phyloP scores from a whole-genome alignment of 768 basidiomycete species.

The Cubamyces sp. region DNA sequence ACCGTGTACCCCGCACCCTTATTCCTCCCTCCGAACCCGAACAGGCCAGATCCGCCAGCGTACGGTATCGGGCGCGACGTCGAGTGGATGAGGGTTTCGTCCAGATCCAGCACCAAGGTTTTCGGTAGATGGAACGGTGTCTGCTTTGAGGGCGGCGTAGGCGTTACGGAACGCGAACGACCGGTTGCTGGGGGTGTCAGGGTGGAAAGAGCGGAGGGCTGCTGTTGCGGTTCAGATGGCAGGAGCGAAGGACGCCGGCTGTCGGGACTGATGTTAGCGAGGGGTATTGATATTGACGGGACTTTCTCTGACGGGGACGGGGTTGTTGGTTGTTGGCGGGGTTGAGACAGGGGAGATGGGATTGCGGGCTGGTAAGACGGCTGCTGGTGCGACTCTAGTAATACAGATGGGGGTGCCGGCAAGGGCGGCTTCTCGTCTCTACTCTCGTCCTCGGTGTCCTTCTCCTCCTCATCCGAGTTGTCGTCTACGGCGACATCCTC shows the following conservation, averaged over 20 bases:
- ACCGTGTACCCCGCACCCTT: slow-evolving; percentile 84
- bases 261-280: slow-evolving; percentile 1
- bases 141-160: slow-evolving; percentile 50
- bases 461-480: slow-evolving; percentile 37
- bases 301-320: slow-evolving; percentile 32
- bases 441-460: slow-evolving; percentile 41
- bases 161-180: slow-evolving; percentile 23
- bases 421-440: slow-evolving; percentile 34
- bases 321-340: slow-evolving; percentile 26
- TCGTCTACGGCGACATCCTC: slow-evolving; percentile 36
- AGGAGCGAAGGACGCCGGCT: slow-evolving; percentile 12
- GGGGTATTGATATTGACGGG: slow-evolving; percentile 15
- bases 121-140: slow-evolving; percentile 84
- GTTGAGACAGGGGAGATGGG: slow-evolving; percentile 31
- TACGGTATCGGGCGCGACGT: slow-evolving; percentile 76
- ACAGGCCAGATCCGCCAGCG: slow-evolving; percentile 57
- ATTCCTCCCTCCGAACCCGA: slow-evolving; percentile 58
- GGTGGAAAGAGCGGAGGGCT: neutral
- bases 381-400: slow-evolving; percentile 30
- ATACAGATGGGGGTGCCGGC: slow-evolving; percentile 26
- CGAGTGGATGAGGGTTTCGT: slow-evolving; percentile 98
- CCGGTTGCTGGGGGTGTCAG: slow-evolving; percentile 12
- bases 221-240: neutral
- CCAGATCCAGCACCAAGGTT: slow-evolving; percentile 95
- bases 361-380: slow-evolving; percentile 31